Base-by-base conservation (phyloP, 352 stramenopile species). In the Bremia lactucae region DNA sequence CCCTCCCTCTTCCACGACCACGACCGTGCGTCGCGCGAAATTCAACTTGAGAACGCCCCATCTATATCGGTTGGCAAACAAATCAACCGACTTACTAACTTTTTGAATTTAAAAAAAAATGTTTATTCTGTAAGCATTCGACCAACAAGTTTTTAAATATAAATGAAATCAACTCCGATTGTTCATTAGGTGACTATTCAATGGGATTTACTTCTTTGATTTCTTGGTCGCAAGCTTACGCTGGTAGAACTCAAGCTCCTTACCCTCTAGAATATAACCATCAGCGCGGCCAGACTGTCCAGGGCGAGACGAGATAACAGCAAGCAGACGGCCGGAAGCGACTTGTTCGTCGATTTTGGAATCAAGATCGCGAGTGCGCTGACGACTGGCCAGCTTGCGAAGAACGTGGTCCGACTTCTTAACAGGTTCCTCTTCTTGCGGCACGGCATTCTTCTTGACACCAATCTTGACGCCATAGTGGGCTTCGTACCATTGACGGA, bases 231-330 rank as follows among this genome's bases (percentile, higher is more conserved):
- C 92, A 34, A 98, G 72, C 82, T 98, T 95, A 67, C 95, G 97
- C 73, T 97, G 83, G 86, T 99, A 99, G 76, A 99, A 99, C 45
- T 97, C 93, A 21, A 99, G 86, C 73, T 99, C 96, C 68, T 97
- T 95, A 70, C 96, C 96, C 66, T 99, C 96, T 48, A 99, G 66
- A 55, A 99, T 94, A 76, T 98, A 98, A 56, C 96, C 96, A 62
- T 99, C 96, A 50, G 83, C 92, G 46, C 96, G 92, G 66, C 96
- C 96, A 37, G 80, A 97, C 84, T 99, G 96, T 62, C 96, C 96
- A 31, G 96, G 96, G 62, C 96, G 90, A 33, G 90, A 98, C 50
- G 95, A 95, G 56, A 99, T 97, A 59, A 92, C 94, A 36, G 96
- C 96, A 28, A 97, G 68, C 25, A 99, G 72, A 77, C 96, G 96